Conservation (phyloP, 495 filamentous ascomycete species). For the Penicillium ochrochloron region DNA sequence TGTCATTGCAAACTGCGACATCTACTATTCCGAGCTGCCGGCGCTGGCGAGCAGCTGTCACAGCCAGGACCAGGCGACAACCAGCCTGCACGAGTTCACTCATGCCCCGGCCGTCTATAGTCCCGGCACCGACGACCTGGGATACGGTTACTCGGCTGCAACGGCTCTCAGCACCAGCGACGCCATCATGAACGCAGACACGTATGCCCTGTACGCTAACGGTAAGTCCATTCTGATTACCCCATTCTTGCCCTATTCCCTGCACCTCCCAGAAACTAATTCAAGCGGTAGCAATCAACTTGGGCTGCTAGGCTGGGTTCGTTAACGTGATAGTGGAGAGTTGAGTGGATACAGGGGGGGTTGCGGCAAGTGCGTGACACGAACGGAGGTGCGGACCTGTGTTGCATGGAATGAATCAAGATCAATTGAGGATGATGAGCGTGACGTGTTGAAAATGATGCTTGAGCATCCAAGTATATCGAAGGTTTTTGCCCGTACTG, state of each 20-base stretch:
- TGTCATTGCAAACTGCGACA: conserved; percentile 59
- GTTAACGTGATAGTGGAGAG: not conserved
- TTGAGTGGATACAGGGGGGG: not conserved
- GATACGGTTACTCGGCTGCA: conserved; percentile 61
- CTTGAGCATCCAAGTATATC: not conserved
- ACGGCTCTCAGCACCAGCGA: conserved; percentile 44
- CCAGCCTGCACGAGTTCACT: conserved; percentile 65
- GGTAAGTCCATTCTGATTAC: conserved; percentile 37
- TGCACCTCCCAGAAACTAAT: conserved; percentile 9
- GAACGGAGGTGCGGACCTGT: not conserved
- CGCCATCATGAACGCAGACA: conserved; percentile 65
- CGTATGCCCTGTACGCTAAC: conserved; percentile 66
- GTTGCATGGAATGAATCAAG: not conserved
- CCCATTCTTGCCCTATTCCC: not conserved
- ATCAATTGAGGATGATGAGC: not conserved
- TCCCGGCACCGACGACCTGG: conserved; percentile 61
- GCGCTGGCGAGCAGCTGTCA: conserved; percentile 53
- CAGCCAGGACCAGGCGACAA: conserved; percentile 62
- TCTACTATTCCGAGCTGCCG: conserved; percentile 57
- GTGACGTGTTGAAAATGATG: not conserved
- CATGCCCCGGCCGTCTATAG: conserved; percentile 60
- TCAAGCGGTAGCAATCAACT: conserved; percentile 28
- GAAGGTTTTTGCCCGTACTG: not conserved
- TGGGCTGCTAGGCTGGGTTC: conserved; percentile 23
- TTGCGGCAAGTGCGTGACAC: not conserved